These are phyloP conservation scores for Beauveria asiatica DNA, from an alignment of 2,329 filamentous ascomycete genomes.

Conservation along the genomic window DNA sequence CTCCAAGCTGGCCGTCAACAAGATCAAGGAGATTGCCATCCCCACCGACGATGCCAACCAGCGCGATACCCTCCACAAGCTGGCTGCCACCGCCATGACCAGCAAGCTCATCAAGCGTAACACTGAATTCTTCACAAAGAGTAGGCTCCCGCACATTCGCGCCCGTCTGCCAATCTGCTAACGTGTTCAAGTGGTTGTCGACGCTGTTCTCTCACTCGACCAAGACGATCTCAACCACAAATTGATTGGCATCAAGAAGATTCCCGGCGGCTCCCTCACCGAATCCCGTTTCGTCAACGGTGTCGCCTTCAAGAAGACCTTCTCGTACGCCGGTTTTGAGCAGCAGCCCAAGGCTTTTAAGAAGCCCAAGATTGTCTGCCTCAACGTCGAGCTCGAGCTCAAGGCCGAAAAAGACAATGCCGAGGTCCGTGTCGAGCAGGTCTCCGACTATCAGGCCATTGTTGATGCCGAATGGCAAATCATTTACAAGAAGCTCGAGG, in stretches of 20 bases:
- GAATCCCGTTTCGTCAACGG: slow-evolving; percentile 96
- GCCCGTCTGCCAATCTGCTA: slow-evolving; percentile 17
- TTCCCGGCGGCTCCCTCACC: slow-evolving; percentile 89
- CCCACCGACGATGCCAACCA: slow-evolving; percentile 74
- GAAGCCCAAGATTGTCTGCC: slow-evolving; percentile 90
- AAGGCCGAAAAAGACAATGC: slow-evolving; percentile 99
- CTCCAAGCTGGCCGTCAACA: slow-evolving; percentile 87
- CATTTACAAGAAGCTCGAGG: slow-evolving; percentile 98
- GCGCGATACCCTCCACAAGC: slow-evolving; percentile 78
- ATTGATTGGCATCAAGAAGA: slow-evolving; percentile 96
- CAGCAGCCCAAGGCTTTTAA: slow-evolving; percentile 95
- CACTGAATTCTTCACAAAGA: slow-evolving; percentile 94
- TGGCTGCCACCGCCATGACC: slow-evolving; percentile 96
- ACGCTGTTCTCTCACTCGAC: slow-evolving; percentile 89
- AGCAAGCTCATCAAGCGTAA: slow-evolving; percentile 99
- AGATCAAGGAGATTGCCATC: slow-evolving; percentile 95
- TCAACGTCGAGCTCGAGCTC: slow-evolving; percentile 95
- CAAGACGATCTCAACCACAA: slow-evolving; percentile 97
- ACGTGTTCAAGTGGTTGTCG: slow-evolving; percentile 74
- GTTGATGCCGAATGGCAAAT: slow-evolving; percentile 99
- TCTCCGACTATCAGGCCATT: slow-evolving; percentile 98
- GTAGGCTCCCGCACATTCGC: slow-evolving; percentile 38
- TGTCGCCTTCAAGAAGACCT: slow-evolving; percentile 99
- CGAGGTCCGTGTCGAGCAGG: slow-evolving; percentile 94
- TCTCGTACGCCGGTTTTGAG: slow-evolving; percentile 97